Percentiles rank a stretch among this genome's conserved stretches.
Conservation (phyloP, 2,329 filamentous ascomycete species). For the Botryotinia globosa region DNA sequence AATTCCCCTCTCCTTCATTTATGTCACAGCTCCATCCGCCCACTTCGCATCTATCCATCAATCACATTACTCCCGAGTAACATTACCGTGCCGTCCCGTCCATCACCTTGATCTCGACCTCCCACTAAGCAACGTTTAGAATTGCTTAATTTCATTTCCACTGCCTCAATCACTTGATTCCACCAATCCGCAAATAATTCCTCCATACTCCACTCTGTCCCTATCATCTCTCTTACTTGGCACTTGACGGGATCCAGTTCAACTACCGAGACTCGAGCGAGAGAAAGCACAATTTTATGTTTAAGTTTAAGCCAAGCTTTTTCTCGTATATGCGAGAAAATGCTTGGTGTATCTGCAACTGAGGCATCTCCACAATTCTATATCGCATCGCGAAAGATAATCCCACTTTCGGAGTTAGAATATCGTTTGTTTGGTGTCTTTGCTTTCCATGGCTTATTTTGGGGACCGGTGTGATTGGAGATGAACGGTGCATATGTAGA, state of each 20-base stretch:
- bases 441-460: not conserved
- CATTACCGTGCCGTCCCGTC: not conserved
- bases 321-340: not conserved
- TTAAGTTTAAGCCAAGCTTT: slow-evolving; percentile 2
- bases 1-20: not conserved
- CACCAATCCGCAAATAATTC: not conserved
- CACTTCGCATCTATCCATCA: not conserved
- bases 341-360: not conserved
- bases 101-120: not conserved
- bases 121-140: not conserved
- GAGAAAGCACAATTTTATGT: not conserved
- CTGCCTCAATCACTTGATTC: not conserved
- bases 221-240: not conserved
- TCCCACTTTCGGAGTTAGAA: not conserved
- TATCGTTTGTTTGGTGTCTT: not conserved
- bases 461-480: not conserved
- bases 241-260: not conserved
- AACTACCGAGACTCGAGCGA: not conserved
- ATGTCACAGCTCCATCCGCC: not conserved
- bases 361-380: not conserved
- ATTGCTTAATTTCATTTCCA: not conserved
- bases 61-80: not conserved
- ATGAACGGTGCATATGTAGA: not conserved
- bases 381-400: not conserved
- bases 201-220: not conserved